These are phyloP conservation scores for Aspergillus jensenii DNA, from an alignment of 2,329 filamentous ascomycete genomes.

Conservation along the genomic window DNA sequence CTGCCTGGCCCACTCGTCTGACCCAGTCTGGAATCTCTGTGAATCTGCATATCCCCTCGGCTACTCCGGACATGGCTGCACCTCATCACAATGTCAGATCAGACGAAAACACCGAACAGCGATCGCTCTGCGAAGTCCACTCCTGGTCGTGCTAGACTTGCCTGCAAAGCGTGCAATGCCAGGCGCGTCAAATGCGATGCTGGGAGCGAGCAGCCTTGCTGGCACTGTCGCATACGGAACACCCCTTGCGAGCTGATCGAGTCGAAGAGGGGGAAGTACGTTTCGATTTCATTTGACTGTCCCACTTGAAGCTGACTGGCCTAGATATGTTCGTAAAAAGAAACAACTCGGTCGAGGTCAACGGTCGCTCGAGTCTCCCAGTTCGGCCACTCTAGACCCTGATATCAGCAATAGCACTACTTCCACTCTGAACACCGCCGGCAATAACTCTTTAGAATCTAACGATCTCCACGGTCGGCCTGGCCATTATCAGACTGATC, in stretches of 20 bases:
- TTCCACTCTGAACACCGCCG: no score
- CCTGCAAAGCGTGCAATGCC: conserved; percentile 26
- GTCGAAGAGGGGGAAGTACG: conserved; percentile 24
- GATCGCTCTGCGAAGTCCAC: background rate
- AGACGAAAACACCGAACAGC: no score
- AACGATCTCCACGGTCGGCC: background rate
- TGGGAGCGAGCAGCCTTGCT: conserved; percentile 22
- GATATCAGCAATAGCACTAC: no score
- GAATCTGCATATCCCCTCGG: no score
- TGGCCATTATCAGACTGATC: background rate
- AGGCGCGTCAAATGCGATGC: conserved; percentile 27
- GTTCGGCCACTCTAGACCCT: no score
- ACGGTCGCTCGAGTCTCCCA: background rate
- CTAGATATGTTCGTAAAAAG: conserved; percentile 14
- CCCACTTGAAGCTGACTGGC: background rate
- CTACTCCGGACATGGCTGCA: no score
- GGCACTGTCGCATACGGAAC: conserved; percentile 21
- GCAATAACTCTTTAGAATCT: no score
- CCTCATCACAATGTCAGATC: no score
- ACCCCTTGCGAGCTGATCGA: conserved; percentile 23
- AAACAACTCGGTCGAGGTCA: background rate
- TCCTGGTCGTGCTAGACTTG: conserved; percentile 10
- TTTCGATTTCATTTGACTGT: background rate
- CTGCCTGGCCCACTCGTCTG: no score
- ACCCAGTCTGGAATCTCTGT: no score